phyloP scores from a whole-genome alignment of 345 rosid genomes.

The Salix caprea region DNA sequence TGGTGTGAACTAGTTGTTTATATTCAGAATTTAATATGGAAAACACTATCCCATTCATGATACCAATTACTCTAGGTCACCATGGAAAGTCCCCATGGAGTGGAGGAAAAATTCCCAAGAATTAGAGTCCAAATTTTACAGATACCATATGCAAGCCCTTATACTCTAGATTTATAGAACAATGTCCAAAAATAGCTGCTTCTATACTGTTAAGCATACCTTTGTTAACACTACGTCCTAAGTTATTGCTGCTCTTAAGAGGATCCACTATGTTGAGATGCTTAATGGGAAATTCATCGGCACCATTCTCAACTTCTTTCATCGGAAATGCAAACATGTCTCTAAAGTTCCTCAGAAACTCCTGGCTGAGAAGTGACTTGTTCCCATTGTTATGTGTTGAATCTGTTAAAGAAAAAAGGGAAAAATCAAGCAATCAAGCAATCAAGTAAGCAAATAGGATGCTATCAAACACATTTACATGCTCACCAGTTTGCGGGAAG shows the following conservation, averaged over 20 bases:
- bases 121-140: neutral
- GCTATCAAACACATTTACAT: neutral
- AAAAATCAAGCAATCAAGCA: conserved; percentile 12
- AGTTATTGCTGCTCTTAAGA: conserved; percentile 72
- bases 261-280: conserved; percentile 88
- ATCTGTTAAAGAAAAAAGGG: conserved; percentile 38
- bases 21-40: neutral
- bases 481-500: conserved; percentile 51
- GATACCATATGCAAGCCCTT: neutral
- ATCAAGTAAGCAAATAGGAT: neutral
- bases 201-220: conserved; percentile 31
- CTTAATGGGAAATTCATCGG: conserved; percentile 58
- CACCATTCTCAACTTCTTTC: conserved; percentile 52
- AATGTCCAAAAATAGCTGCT: conserved; percentile 1
- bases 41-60: neutral
- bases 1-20: neutral
- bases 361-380: conserved; percentile 57
- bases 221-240: conserved; percentile 96
- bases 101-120: neutral
- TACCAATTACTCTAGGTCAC: neutral
- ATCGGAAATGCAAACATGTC: conserved; percentile 56
- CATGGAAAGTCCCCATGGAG: neutral
- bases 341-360: conserved; percentile 55
- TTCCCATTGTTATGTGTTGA: conserved; percentile 50
- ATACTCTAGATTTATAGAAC: neutral